Evolutionary conservation across 2,329 filamentous ascomycete species (phyloP).

Genomic region (Diaporthe ilicicola): DNA sequence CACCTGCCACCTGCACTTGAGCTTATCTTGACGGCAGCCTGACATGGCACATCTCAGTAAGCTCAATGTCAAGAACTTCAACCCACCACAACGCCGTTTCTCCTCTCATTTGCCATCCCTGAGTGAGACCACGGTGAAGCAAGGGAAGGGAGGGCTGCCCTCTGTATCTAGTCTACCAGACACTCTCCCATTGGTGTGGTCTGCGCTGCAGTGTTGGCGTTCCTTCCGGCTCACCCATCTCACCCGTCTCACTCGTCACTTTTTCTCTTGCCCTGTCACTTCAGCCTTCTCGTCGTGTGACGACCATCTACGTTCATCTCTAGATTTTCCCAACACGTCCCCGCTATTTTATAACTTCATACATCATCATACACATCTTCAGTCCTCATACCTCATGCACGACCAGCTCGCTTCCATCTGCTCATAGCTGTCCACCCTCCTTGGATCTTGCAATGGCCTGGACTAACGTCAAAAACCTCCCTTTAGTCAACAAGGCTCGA

Average conservation of each 20-base stretch:
- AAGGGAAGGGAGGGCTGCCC: slow-evolving; percentile 11
- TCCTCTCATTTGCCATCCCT: slow-evolving; percentile 27
- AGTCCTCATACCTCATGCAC: background rate
- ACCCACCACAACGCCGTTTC: background rate
- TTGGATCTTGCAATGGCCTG: slow-evolving; percentile 5
- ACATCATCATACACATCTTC: background rate
- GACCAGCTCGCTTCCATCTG: background rate
- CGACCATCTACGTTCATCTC: background rate
- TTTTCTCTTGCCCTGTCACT: background rate
- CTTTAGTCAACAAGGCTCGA: slow-evolving; percentile 66
- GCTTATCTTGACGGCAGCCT: slow-evolving; percentile 10
- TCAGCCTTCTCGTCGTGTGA: background rate
- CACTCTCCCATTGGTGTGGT: background rate
- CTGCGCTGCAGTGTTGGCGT: background rate
- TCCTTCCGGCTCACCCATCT: slow-evolving; percentile 18
- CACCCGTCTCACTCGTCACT: background rate
- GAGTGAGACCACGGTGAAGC: slow-evolving; percentile 4
- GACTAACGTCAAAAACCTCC: slow-evolving; percentile 62
- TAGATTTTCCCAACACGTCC: background rate
- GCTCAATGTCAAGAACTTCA: slow-evolving; percentile 19
- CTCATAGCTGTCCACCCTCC: background rate
- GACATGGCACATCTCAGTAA: slow-evolving; percentile 35
- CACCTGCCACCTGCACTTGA: slow-evolving; percentile 26
- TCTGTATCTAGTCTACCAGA: background rate
- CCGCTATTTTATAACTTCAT: background rate